Evolutionary conservation across 2,329 filamentous ascomycete genomes (phyloP).

Genomic region (Aspergillus awamori): DNA sequence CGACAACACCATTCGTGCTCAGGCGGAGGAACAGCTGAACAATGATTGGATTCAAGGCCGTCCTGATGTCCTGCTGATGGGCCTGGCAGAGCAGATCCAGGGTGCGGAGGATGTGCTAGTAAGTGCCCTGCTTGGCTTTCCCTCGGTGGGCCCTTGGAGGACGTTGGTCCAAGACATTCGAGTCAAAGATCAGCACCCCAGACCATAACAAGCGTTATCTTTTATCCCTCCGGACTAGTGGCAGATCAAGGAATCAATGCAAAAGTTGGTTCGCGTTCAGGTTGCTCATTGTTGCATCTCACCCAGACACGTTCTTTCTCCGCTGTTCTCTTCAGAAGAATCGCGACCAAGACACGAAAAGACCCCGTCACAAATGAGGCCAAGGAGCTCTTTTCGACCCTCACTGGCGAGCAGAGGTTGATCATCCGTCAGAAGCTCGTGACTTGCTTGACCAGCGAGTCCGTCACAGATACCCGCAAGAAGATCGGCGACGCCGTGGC

Average conservation of each 20-base stretch:
- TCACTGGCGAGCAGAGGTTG: constrained; percentile 71
- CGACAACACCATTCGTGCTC: constrained; percentile 81
- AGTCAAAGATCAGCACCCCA: background rate
- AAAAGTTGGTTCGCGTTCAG: background rate
- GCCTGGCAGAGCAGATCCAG: constrained; percentile 87
- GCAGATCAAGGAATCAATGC: background rate
- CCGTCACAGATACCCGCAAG: constrained; percentile 75
- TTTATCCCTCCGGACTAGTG: background rate
- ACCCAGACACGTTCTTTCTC: constrained; percentile 82
- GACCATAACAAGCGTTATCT: background rate
- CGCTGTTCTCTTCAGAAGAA: constrained; percentile 90
- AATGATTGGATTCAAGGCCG: constrained; percentile 82
- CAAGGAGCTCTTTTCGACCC: constrained; percentile 81
- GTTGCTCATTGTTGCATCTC: background rate
- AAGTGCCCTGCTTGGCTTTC: constrained; percentile 39
- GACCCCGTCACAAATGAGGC: constrained; percentile 66
- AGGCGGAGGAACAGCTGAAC: constrained; percentile 87
- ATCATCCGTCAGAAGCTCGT: constrained; percentile 84
- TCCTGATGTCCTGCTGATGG: constrained; percentile 90
- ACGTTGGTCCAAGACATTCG: background rate
- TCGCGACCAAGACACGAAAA: constrained; percentile 87
- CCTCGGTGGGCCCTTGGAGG: background rate
- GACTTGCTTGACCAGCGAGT: constrained; percentile 72
- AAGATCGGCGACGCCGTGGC: constrained; percentile 98
- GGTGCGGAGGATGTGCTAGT: constrained; percentile 73